Conservation (phyloP, 1,284 basidiomycete species). For the Tremellales sp. region DNA sequence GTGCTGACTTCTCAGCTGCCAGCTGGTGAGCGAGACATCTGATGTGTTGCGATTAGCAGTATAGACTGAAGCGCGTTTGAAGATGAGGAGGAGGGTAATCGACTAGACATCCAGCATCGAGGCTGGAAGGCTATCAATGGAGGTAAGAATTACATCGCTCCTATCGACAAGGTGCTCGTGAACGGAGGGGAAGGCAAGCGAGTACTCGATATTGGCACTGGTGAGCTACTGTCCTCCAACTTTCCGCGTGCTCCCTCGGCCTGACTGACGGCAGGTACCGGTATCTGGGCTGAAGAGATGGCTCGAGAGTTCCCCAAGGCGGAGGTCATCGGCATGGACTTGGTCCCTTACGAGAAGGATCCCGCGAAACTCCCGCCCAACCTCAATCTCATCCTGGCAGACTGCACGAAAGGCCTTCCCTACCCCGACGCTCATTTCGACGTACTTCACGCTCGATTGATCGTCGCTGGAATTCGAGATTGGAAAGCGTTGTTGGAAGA, state of each 20-base stretch:
- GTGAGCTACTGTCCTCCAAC: slow-evolving; percentile 1
- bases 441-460: slow-evolving; percentile 8
- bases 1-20: neutral
- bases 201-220: slow-evolving; percentile 11
- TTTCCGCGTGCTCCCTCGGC: neutral
- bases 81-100: neutral
- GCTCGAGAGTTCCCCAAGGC: slow-evolving; percentile 11
- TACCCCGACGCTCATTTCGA: slow-evolving; percentile 13
- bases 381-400: slow-evolving; percentile 7
- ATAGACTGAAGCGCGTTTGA: neutral
- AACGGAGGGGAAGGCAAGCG: slow-evolving; percentile 2
- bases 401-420: slow-evolving; percentile 4
- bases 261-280: slow-evolving; percentile 1
- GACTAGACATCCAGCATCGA: slow-evolving; percentile 11
- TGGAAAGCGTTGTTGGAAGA: slow-evolving; percentile 2
- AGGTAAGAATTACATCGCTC: slow-evolving; percentile 9
- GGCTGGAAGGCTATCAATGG: slow-evolving; percentile 11
- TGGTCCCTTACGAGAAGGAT: neutral
- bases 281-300: slow-evolving; percentile 9
- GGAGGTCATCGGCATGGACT: slow-evolving; percentile 3
- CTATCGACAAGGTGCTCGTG: slow-evolving; percentile 1
- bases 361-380: slow-evolving; percentile 5
- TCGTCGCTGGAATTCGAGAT: slow-evolving; percentile 4
- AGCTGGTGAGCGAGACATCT: too few species aligned
- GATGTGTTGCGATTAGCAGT: too few species aligned